A percentile compares a stretch with the other conserved stretches of the same genome.
phyloP scores from a whole-genome alignment of 306 rosid genomes.

The Vigna mungo region DNA sequence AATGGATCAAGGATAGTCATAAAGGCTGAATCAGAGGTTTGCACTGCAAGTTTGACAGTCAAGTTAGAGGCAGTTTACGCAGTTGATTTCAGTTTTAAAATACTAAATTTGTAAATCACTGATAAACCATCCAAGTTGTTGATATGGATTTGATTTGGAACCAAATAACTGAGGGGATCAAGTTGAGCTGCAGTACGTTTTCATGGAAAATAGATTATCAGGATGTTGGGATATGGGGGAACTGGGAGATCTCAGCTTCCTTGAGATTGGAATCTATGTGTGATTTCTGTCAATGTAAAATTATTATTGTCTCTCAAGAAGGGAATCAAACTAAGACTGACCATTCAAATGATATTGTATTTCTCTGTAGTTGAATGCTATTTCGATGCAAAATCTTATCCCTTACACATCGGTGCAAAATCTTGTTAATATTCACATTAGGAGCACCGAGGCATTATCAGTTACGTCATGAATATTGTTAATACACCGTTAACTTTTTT shows the following conservation, averaged over 20 bases:
- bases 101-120: not conserved
- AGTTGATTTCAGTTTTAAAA: not conserved
- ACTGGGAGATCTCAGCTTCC: not conserved
- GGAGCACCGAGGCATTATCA: not conserved
- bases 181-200: not conserved
- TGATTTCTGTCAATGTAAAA: not conserved
- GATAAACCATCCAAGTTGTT: not conserved
- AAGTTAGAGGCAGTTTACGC: conserved; percentile 10
- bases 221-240: not conserved
- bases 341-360: not conserved
- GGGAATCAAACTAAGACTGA: not conserved
- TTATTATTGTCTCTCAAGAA: not conserved
- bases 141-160: not conserved
- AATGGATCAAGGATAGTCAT: not conserved
- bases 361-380: not conserved
- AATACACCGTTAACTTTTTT: not conserved
- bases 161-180: not conserved
- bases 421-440: not conserved
- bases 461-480: not conserved
- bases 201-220: not conserved
- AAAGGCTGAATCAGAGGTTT: conserved; percentile 5
- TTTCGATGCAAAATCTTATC: not conserved
- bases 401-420: not conserved
- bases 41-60: not conserved
- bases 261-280: not conserved